Evolutionary conservation across 805 yeast species (phyloP).

Genomic region (Lachancea kluyveri): DNA sequence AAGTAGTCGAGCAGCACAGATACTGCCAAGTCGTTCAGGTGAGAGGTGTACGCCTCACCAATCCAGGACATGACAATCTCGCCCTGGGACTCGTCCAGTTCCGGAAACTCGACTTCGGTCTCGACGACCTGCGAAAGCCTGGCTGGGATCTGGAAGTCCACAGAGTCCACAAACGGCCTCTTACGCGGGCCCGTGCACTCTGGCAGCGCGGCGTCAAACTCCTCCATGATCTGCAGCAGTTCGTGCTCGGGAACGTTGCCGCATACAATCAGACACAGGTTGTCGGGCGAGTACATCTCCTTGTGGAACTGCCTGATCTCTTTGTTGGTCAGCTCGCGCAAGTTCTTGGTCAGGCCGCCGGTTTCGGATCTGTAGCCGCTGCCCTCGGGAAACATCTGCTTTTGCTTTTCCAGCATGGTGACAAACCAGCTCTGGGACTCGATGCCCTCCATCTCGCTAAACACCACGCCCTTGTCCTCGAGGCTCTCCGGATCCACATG

Average conservation of each 20-base stretch:
- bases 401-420: slow-evolving; percentile 52
- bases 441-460: slow-evolving; percentile 93
- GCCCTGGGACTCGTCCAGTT: slow-evolving; percentile 79
- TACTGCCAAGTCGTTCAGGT: slow-evolving; percentile 56
- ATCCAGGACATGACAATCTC: slow-evolving; percentile 71
- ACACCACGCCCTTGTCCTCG: slow-evolving; percentile 93
- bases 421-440: slow-evolving; percentile 73
- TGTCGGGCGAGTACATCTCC: slow-evolving; percentile 70
- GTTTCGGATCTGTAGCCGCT: slow-evolving; percentile 92
- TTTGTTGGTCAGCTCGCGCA: slow-evolving; percentile 65
- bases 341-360: slow-evolving; percentile 78
- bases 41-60: slow-evolving; percentile 60
- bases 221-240: slow-evolving; percentile 49
- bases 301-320: slow-evolving; percentile 74
- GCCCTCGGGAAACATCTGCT: slow-evolving; percentile 43
- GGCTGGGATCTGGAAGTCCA: slow-evolving; percentile 38
- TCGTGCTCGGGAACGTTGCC: slow-evolving; percentile 81
- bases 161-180: slow-evolving; percentile 77
- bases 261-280: slow-evolving; percentile 74
- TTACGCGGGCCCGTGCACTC: slow-evolving; percentile 30
- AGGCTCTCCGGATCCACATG: slow-evolving; percentile 82
- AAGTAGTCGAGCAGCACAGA: slow-evolving; percentile 68
- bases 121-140: slow-evolving; percentile 38
- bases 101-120: slow-evolving; percentile 72
- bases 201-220: slow-evolving; percentile 56